Evolutionary conservation across 2,329 filamentous ascomycete species (phyloP), one percentile per base, ranked within the genome.

Genomic region (Gyromitra esculenta): DNA sequence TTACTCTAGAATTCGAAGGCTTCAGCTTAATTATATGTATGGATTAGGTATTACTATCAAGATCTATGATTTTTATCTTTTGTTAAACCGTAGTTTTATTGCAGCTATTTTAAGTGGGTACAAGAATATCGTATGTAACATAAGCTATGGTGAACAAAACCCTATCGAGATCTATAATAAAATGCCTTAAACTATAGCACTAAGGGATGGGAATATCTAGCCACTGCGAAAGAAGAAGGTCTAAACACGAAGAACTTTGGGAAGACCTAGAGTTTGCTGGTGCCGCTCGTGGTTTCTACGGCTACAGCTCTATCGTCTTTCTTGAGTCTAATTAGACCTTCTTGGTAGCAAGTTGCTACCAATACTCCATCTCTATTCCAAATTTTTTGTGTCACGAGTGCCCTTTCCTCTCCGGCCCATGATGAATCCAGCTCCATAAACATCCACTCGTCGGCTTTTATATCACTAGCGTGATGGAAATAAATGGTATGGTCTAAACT

Each of bases 311-410:
- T 76, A 59, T 76, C 76, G n/a, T 79, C 73, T 69, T 79, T 79
- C 64, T 67, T 80, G 37, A 81, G 67, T 68, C 81, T 80, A 54
- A 81, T 73, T 50, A 81, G 66, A 13, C 81, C 92, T 87, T 96
- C 92, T 84, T 96, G 92, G 75, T 92, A 88, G 82, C 92, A 95
- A 41, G 89, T 94, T 35, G 92, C 92, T 81, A 96, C 84, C 83
- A 96, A 83, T 35, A 87, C 90, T 25, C 92, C 92, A 77, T 94
- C 90, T 79, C 85, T 86, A 35, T 88, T 87, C 82, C 90, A 94
- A 77, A 95, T 91, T 83, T 89, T 88, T 86, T 94, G 91, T 80
- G 87, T 88, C 52, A 95, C 92, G 18, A 95, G 86, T 0, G 91
- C 92, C 76, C 92, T 87, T 2, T 92, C 92, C 81, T 94, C 91